Base-by-base conservation (phyloP, 305 asterid species). In the Fraxinus baroniana region DNA sequence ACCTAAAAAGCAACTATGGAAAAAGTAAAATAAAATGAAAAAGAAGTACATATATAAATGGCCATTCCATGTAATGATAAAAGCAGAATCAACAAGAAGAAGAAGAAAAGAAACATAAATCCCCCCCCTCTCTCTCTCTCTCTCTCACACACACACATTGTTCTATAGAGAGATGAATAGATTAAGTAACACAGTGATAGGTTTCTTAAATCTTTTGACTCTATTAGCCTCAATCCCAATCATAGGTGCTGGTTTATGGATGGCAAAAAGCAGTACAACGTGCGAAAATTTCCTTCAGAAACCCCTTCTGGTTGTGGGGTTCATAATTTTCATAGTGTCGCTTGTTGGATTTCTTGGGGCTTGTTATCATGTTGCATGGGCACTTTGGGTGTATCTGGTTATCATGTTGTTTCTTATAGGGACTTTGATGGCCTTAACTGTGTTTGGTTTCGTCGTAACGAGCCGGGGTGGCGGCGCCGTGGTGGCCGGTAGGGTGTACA, bases 201-300 rank as follows among this genome's bases (percentile, higher is more conserved):
- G 99, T 5, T 93, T 96, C 85, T 81, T 96, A 81, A 96, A 96
- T 88, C 95, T 96, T 62, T 84, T 94, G 88, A 94, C 97, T 3
- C 97, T 94, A 7, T 70, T 96, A 22, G 95, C 97, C 46, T 96
- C 99, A 2, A 93, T 96, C 5, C 98, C 99, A 2, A 94, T 96
- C 24, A 96, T 96, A 79, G 99, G 98, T 3, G 98, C 98, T 0
- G 98, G 99, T 3, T 62, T 96, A 7, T 93, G 98, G 98, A 90
- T 96, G 97, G 92, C 97, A 4, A 83, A 87, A 74, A 94, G 97
- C 88, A 92, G 92, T 86, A 90, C 97, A 0, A 91, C 97, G 1
- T 96, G 99, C 52, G 98, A 96, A 64, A 91, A 90, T 87, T 93
- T 96, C 83, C 95, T 96, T 4, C 98, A 96, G 32, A 93, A 91